Evolutionary conservation across 306 rosid species (phyloP), one percentile per base, ranked within the genome.

Genomic region (Cicer judaicum): DNA sequence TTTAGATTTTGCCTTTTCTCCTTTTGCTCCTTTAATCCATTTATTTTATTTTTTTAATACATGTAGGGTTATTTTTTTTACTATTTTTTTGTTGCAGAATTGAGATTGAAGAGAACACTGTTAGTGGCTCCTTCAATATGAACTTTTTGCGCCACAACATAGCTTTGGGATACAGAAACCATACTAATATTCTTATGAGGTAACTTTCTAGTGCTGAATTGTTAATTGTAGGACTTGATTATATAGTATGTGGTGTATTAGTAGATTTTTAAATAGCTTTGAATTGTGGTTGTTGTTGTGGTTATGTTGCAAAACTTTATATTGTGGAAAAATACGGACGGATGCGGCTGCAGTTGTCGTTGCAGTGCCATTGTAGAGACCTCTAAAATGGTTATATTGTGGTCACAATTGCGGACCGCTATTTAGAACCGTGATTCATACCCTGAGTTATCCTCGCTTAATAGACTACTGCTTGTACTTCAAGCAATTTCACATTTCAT

Each of bases 71-170:
- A 71, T 29, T 59, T 44, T 40, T 14, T 75, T 62, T 52, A 62
- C 16, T 34, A 62, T 49, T 60, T 49, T 64, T 66, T 34, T 66
- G 19, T 50, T 78, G 80, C 96, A 95, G 99, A 85, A 80, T 95
- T 85, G 99, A 95, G 87, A 85, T 92, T 43, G 96, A 92, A 66
- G 99, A 95, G 89, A 81, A 76, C 1, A 72, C 84, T 76, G 98
- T 95, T 54, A 88, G 89, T 84, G 99, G 99, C 50, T 87, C 98
- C 41, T 95, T 95, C 71, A 87, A 81, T 79, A 95, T 95, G 99
- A 66, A 87, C 66, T 95, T 95, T 87, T 82, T 95, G 75, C 88
- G 89, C n/a, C 78, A 84, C 79, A 79, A 92, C 78, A 85, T 95
- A 72, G 88, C 93, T 74, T 77, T 95, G 79, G 97, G 87, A 36